A percentile compares a stretch with the other conserved stretches of the same genome.
Conservation (phyloP, 169 alveolate genomes). For the Toxoplasma gondii region DNA sequence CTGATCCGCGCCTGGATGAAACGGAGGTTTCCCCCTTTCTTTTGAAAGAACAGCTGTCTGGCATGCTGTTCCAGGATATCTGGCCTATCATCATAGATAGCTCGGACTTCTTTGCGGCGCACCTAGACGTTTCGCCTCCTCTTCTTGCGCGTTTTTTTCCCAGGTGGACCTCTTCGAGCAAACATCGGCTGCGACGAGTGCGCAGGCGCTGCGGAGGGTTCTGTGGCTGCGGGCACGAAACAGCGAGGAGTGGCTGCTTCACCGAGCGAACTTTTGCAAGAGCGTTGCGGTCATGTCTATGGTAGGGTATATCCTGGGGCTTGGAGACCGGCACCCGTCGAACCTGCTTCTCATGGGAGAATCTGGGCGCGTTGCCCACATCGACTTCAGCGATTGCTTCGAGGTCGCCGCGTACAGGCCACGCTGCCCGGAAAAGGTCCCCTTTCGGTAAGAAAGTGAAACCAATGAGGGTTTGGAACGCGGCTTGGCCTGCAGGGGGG, state of each 20-base stretch:
- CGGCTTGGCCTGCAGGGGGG: background rate
- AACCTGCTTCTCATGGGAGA: slow-evolving; percentile 86
- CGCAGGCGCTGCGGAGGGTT: slow-evolving; percentile 81
- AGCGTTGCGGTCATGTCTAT: slow-evolving; percentile 15
- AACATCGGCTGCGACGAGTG: slow-evolving; percentile 57
- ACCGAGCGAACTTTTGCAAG: slow-evolving; percentile 77
- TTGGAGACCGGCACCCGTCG: slow-evolving; percentile 93
- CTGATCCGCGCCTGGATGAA: too few relatives aligned
- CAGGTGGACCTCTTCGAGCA: slow-evolving; percentile 56
- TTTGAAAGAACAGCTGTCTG: too few relatives aligned
- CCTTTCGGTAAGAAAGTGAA: slow-evolving; percentile 77
- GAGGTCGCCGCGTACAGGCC: slow-evolving; percentile 93
- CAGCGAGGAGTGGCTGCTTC: slow-evolving; percentile 86
- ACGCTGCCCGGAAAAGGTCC: slow-evolving; percentile 91
- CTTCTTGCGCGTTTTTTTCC: background rate
- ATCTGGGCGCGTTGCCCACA: slow-evolving; percentile 85
- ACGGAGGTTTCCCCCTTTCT: too few relatives aligned
- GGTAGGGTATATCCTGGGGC: slow-evolving; percentile 89
- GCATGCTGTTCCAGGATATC: too few relatives aligned
- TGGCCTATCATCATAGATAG: background rate
- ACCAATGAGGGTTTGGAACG: background rate
- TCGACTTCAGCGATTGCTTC: slow-evolving; percentile 94
- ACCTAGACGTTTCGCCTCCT: too few relatives aligned
- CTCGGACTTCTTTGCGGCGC: too few relatives aligned
- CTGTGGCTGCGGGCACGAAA: slow-evolving; percentile 87